Evolutionary conservation across 768 basidiomycete genomes (phyloP), one percentile per base, ranked within the genome.

Genomic region (Suillus plorans): DNA sequence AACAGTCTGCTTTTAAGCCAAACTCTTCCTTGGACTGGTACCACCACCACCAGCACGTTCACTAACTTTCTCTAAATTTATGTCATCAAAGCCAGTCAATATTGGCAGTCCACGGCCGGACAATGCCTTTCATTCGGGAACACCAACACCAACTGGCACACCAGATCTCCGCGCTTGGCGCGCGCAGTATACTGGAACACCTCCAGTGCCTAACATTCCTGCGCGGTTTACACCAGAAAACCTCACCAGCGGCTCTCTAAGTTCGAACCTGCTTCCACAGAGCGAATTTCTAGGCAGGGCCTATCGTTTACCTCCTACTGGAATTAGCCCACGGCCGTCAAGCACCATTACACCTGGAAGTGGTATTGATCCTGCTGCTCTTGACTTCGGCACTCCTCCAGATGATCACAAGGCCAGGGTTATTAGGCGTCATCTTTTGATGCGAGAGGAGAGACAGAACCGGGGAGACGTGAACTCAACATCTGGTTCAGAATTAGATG

Each of bases 341-440:
- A 65, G 41, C 66, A 71, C 72, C 68, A 73, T 55, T 49, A 75
- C 66, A 18, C 69, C 78, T 5, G 69, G 65, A 10, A 71, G 76
- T 72, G 63, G 77, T 71, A 16, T 73, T 73, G 64, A 77, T 68
- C 63, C 71, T 69, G 56, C 65, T 47, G 39, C 68, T 62, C 77
- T 62, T 20, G 81, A 82, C 66, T 70, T 90, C 16, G 89, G 91
- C 25, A 85, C 82, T 31, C 77, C 94, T 34, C 83, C 91, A 0
- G 89, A 90, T 25, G 92, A 93, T 67, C 92, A 95, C 72, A 97
- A 94, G 78, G 89, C 89, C 3, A 86, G 85, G 70, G 86, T 97
- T 2, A 77, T 98, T 20, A 80, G 90, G 58, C 84, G 87, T 63
- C 95, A 97, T 77, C 82, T 98, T 20, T 89, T 95, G 13, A 84